Evolutionary conservation across 495 filamentous ascomycete genomes (phyloP), one percentile per base, ranked within the genome.

Genomic region (Aspergillus indologenus): DNA sequence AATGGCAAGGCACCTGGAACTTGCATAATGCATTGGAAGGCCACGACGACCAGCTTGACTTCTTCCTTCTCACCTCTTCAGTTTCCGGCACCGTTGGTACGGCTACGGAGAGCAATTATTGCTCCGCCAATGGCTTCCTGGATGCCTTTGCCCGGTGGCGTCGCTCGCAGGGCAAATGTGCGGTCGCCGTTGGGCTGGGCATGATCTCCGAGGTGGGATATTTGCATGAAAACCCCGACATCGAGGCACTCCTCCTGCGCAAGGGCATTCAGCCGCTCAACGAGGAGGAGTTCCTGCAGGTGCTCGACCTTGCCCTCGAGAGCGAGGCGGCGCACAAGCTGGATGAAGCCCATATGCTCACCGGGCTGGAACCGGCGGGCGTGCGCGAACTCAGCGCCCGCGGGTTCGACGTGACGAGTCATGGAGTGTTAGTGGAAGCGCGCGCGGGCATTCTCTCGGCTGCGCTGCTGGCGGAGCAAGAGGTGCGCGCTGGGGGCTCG

Each of bases 61-160:
- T 55, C 23, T 55, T 55, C 53, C 3, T 55, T 2, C 3, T 68
- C 31, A 75, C 85, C 45, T 83, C 79, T 2, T 86, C 83, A 1
- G 69, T 80, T 5, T 71, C 78, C n/a, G 80, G 80, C 48, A 69
- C 74, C 8, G 71, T 85, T 20, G 85, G 85, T 5, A 79, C 71
- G 0, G 62, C 72, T 49, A 78, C 77, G 0, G 84, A 88, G 66
- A 73, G 81, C 9, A 83, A 83, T 17, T 88, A 87, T 61, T 75
- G 80, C 22, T 23, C 61, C 1, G 62, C 22, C 18, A 69, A 67
- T 42, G 2, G 4, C 29, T 69, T 71, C 46, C 54, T 65, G 8
- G 70, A 72, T 56, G 34, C 3, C 5, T 72, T 71, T n/a, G 67
- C 67, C 14, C 57, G 59, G 0, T 65, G 64, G 17, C 57, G 65